These are phyloP conservation scores for Dissoconium aciculare DNA, from an alignment of 2,329 filamentous ascomycete genomes.

Conservation along the genomic window DNA sequence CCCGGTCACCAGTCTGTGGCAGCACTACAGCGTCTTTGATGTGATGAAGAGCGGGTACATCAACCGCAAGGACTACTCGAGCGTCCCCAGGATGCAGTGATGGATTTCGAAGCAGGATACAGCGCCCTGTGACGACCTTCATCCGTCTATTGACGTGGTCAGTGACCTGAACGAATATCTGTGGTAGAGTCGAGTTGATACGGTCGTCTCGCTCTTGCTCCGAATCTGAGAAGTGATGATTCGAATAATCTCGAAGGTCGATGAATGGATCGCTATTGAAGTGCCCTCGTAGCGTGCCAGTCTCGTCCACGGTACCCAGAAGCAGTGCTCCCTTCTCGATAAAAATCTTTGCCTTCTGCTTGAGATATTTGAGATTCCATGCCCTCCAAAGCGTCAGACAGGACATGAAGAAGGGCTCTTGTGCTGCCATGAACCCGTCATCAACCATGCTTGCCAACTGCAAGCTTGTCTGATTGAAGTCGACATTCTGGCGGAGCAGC, in stretches of 20 bases:
- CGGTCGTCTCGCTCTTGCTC: not conserved
- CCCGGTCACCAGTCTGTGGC: slow-evolving; percentile 65
- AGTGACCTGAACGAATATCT: slow-evolving; percentile 79
- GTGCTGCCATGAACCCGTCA: slow-evolving; percentile 58
- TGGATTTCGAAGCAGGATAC: slow-evolving; percentile 78
- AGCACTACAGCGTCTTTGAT: slow-evolving; percentile 78
- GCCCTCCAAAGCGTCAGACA: slow-evolving; percentile 71
- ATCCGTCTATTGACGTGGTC: slow-evolving; percentile 38
- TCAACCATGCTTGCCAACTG: slow-evolving; percentile 59
- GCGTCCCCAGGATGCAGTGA: slow-evolving; percentile 89
- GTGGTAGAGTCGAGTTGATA: slow-evolving; percentile 39
- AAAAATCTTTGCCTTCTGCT: slow-evolving; percentile 78
- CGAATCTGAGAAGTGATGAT: too few species aligned
- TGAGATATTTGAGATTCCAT: slow-evolving; percentile 78
- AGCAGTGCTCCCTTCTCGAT: slow-evolving; percentile 76
- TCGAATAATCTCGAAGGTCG: slow-evolving; percentile 9
- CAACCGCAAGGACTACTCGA: slow-evolving; percentile 69
- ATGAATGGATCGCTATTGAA: slow-evolving; percentile 24
- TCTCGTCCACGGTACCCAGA: slow-evolving; percentile 81
- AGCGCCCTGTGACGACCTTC: slow-evolving; percentile 57
- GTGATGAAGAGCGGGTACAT: slow-evolving; percentile 57
- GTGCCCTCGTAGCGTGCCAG: slow-evolving; percentile 57
- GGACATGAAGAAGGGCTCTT: slow-evolving; percentile 71
- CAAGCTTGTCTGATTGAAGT: slow-evolving; percentile 70
- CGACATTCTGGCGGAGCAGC: slow-evolving; percentile 60